Conservation (phyloP, 768 basidiomycete genomes). For the Suillus subluteus region DNA sequence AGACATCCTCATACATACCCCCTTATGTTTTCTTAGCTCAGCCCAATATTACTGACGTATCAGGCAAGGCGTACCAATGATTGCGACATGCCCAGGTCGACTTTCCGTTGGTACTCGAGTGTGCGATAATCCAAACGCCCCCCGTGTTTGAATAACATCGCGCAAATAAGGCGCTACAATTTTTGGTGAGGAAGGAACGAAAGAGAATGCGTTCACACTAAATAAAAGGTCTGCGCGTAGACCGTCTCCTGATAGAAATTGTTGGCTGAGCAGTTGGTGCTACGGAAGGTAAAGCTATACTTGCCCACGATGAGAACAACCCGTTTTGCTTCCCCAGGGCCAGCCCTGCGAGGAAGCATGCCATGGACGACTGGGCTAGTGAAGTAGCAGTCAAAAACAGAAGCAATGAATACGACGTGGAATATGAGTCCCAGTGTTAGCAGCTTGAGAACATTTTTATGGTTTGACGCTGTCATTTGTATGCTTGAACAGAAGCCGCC, state of each 20-base stretch:
- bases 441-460: conserved; percentile 38
- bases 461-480: conserved; percentile 19
- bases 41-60: conserved; percentile 1
- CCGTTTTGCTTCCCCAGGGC: conserved; percentile 60
- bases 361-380: conserved; percentile 81
- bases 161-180: conserved; percentile 77
- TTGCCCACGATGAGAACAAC: conserved; percentile 81
- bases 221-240: conserved; percentile 82
- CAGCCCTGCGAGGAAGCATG: conserved; percentile 59
- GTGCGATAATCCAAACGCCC: conserved; percentile 84
- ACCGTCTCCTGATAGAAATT: conserved; percentile 67
- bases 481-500: background rate
- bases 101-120: conserved; percentile 89
- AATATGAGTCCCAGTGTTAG: conserved; percentile 73
- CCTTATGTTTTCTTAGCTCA: conserved; percentile 40
- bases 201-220: conserved; percentile 59
- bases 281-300: conserved; percentile 17
- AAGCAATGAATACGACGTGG: conserved; percentile 72
- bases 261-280: background rate
- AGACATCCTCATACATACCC: conserved; percentile 92
- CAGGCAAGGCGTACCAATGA: conserved; percentile 59
- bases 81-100: conserved; percentile 85
- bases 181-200: conserved; percentile 51
- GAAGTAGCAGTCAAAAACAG: conserved; percentile 88
- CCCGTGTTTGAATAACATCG: conserved; percentile 63